These are phyloP conservation scores for Boletus coccyginus DNA, from an alignment of 768 basidiomycete species.

Conservation along the genomic window DNA sequence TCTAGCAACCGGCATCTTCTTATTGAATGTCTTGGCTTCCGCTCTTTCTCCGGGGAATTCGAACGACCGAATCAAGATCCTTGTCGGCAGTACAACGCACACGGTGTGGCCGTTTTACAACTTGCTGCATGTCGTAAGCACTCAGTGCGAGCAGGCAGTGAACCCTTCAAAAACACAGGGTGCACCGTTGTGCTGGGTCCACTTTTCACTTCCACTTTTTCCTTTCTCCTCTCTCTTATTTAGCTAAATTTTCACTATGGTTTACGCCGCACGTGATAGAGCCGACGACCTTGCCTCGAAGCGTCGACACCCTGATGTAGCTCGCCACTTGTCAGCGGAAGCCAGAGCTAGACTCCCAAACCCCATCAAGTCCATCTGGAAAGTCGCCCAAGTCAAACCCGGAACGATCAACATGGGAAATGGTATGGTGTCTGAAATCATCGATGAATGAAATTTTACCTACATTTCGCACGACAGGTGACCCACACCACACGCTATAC, in stretches of 20 bases:
- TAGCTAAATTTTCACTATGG: constrained; percentile 17
- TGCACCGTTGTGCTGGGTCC: background rate
- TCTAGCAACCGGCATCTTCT: background rate
- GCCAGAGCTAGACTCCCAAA: constrained; percentile 34
- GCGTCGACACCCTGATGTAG: constrained; percentile 28
- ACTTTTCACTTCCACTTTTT: background rate
- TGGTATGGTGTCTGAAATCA: constrained; percentile 16
- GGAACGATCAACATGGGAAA: constrained; percentile 39
- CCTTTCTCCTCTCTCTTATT: background rate
- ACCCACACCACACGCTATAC: constrained; percentile 34
- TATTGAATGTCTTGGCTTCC: background rate
- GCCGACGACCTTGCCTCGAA: constrained; percentile 16
- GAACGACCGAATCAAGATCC: background rate
- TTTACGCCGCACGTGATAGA: constrained; percentile 20
- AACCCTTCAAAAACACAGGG: constrained; percentile 12
- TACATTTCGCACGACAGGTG: constrained; percentile 20
- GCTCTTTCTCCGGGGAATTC: background rate
- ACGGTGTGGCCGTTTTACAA: background rate
- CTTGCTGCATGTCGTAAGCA: constrained; percentile 8
- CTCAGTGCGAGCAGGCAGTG: constrained; percentile 1
- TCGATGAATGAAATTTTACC: background rate
- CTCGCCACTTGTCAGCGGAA: constrained; percentile 35
- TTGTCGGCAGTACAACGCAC: too few species aligned
- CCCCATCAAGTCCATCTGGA: constrained; percentile 38
- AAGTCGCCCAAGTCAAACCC: constrained; percentile 32